A percentile compares a stretch with the other conserved stretches of the same genome.
phyloP scores from a whole-genome alignment of 768 basidiomycete genomes.

The Rhizopogon roseolus region DNA sequence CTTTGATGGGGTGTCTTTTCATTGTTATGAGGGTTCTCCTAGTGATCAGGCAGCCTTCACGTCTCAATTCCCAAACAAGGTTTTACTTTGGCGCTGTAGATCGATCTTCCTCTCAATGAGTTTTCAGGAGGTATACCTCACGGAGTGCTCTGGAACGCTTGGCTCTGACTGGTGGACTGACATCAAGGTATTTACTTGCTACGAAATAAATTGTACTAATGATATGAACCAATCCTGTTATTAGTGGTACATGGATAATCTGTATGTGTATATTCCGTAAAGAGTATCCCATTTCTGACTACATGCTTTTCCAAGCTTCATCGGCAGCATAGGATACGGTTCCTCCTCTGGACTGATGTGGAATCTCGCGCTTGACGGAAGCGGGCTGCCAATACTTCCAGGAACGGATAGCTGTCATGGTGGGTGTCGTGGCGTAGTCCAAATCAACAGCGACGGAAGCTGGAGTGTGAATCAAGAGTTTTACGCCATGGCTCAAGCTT shows the following conservation, averaged over 20 bases:
- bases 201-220: not conserved
- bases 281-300: constrained; percentile 14
- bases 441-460: constrained; percentile 58
- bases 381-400: constrained; percentile 60
- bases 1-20: constrained; percentile 65
- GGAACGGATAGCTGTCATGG: constrained; percentile 59
- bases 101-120: not conserved
- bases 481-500: constrained; percentile 71
- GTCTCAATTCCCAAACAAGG: constrained; percentile 50
- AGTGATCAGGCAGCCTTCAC: constrained; percentile 53
- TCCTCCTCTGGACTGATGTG: constrained; percentile 58
- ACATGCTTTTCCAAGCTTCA: constrained; percentile 24
- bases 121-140: constrained; percentile 37
- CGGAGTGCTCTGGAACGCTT: constrained; percentile 61
- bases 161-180: constrained; percentile 78
- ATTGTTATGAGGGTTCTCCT: constrained; percentile 62
- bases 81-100: not conserved
- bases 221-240: constrained; percentile 7
- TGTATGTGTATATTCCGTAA: constrained; percentile 33
- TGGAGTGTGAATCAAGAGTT: constrained; percentile 74
- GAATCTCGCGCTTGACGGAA: constrained; percentile 65
- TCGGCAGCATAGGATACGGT: constrained; percentile 30
- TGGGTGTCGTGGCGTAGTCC: constrained; percentile 64
- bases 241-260: constrained; percentile 67
- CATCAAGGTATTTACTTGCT: constrained; percentile 49